These are phyloP conservation scores for Russula sp. DNA, from an alignment of 768 basidiomycete genomes.

Conservation along the genomic window DNA sequence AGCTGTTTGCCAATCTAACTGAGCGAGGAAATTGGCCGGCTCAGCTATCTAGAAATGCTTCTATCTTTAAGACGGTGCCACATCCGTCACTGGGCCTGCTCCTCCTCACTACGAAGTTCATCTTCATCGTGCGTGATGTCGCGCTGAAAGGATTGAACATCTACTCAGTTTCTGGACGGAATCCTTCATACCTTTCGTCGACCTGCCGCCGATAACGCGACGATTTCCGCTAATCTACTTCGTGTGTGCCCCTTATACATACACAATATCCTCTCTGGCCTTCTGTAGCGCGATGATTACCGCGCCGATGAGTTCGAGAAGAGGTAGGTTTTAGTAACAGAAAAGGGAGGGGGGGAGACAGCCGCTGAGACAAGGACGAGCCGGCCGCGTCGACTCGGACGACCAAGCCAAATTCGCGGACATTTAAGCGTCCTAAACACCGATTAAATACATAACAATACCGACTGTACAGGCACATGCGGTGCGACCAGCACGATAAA, in stretches of 20 bases:
- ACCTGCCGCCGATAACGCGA: neutral
- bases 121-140: neutral
- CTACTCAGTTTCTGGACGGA: neutral
- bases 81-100: slow-evolving; percentile 28
- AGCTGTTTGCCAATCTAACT: slow-evolving; percentile 11
- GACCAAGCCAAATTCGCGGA: too few relatives aligned
- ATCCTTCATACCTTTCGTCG: neutral
- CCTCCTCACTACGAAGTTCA: slow-evolving; percentile 27
- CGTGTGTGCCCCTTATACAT: neutral
- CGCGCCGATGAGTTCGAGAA: too few relatives aligned
- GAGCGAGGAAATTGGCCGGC: slow-evolving; percentile 25
- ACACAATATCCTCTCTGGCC: neutral
- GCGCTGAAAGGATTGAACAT: neutral
- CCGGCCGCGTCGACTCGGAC: too few relatives aligned
- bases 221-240: neutral
- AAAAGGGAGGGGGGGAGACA: too few relatives aligned
- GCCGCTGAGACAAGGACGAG: too few relatives aligned
- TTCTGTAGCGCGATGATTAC: too few relatives aligned
- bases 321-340: too few relatives aligned
- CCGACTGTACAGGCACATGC: too few relatives aligned
- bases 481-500: too few relatives aligned
- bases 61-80: slow-evolving; percentile 1
- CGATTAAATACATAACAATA: too few relatives aligned
- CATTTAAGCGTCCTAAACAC: too few relatives aligned
- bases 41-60: slow-evolving; percentile 17